Evolutionary conservation across 208 protist species (phyloP), one percentile per base, ranked within the genome.

Genomic region (Lotmaria passim): DNA sequence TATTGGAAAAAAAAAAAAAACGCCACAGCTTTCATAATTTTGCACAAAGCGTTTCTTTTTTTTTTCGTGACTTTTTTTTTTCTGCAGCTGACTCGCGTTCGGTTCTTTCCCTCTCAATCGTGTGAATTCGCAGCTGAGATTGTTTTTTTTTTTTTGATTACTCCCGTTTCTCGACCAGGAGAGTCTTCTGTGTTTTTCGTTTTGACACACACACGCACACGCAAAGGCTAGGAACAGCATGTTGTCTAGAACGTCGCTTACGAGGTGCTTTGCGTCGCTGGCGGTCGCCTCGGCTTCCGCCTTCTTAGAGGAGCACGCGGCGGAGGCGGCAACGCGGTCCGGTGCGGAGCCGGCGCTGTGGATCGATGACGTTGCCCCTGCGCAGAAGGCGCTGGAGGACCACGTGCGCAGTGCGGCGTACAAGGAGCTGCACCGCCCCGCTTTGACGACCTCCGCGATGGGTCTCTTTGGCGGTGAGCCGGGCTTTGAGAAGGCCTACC

Each of bases 381-480:
- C 73, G 17, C 48, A 61, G 53, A 56, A 64, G 71, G 82, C 85
- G 17, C 60, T 86, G 5, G 59, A 74, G 66, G 75, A 65, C 21
- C 92, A 95, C 74, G 38, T 85, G 30, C 63, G 59, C 11, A 94
- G 88, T 50, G 69, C 85, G 5, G 92, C 77, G 24, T 97, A 97
- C 74, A 78, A 77, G 48, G 89, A 97, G 77, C 75, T 97, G 56
- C 93, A 97, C 70, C 84, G 90, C 19, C 85, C 90, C 3, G 86
- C 93, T 0, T 56, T 91, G 30, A 93, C 86, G 6, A 95, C 83
- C 41, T 81, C 82, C 3, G 86, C 79, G 11, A 95, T 97, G 87
- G 93, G 93, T 1, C 81, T 95, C 14, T 97, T 91, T 36, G 93
- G 93, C 46, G 93, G 90, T 17, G 93, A 97, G 78, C 87, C 90